A percentile compares a stretch with the other conserved stretches of the same genome.
Evolutionary conservation across 225 moss, liverwort and hornwort species (phyloP).

Genomic region (Marchantia paleacea): DNA sequence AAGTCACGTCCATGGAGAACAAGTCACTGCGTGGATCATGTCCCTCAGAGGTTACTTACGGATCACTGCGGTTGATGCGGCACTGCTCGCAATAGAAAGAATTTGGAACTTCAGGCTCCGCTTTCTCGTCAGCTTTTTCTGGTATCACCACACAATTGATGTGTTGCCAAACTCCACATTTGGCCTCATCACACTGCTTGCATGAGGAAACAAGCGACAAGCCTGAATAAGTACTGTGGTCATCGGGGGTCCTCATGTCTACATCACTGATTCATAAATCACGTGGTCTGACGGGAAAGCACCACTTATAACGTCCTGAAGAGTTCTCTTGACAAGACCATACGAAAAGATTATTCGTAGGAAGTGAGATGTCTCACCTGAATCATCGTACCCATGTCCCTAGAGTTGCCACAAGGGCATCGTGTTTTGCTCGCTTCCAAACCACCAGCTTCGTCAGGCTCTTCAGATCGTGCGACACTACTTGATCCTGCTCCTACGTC

Average conservation of each 20-base stretch:
- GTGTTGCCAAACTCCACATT: constrained; percentile 96
- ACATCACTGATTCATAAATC: not conserved
- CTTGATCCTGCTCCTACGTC: constrained; percentile 65
- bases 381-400: constrained; percentile 84
- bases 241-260: not conserved
- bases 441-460: constrained; percentile 60
- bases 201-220: constrained; percentile 5
- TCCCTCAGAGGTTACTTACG: constrained; percentile 48
- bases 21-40: not conserved
- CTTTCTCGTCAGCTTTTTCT: constrained; percentile 72
- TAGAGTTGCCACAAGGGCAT: constrained; percentile 83
- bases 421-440: constrained; percentile 74
- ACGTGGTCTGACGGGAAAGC: not conserved
- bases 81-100: constrained; percentile 94
- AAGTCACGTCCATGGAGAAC: no score
- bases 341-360: no score
- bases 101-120: constrained; percentile 63
- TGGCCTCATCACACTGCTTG: constrained; percentile 83
- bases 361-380: constrained; percentile 49
- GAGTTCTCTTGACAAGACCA: not conserved
- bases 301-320: not conserved
- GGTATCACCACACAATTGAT: constrained; percentile 90
- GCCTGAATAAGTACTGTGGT: not conserved
- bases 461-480: constrained; percentile 82
- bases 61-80: constrained; percentile 87